These are phyloP conservation scores for Populus tremula DNA, from an alignment of 345 rosid species.

Conservation along the genomic window DNA sequence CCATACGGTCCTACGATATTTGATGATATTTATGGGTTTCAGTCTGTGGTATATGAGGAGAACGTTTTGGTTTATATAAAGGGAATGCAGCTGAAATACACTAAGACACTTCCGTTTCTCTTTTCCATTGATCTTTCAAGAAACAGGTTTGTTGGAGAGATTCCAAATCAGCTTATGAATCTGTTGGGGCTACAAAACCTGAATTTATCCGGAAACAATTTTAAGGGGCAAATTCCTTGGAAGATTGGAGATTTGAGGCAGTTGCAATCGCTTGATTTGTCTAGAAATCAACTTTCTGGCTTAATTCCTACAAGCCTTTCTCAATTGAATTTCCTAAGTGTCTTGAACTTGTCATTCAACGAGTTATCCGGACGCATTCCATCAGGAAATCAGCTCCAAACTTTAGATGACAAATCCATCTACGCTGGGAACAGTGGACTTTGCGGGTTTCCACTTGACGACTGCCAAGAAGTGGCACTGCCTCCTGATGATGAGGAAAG, in stretches of 20 bases:
- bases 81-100: constrained; percentile 4
- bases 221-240: constrained; percentile 32
- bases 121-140: constrained; percentile 20
- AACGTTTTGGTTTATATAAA: constrained; percentile 1
- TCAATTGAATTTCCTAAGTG: constrained; percentile 22
- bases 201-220: constrained; percentile 33
- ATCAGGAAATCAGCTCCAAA: constrained; percentile 10
- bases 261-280: constrained; percentile 46
- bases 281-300: constrained; percentile 34
- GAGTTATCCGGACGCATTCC: constrained; percentile 54
- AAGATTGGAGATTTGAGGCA: constrained; percentile 20
- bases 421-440: constrained; percentile 26
- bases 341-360: constrained; percentile 47
- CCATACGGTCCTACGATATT: not conserved
- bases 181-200: constrained; percentile 24
- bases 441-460: constrained; percentile 23
- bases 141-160: constrained; percentile 25
- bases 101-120: constrained; percentile 5
- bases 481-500: not conserved
- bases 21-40: not conserved
- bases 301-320: constrained; percentile 43
- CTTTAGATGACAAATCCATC: constrained; percentile 18
- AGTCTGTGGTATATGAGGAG: constrained; percentile 3
- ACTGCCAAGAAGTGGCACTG: constrained; percentile 4
- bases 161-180: constrained; percentile 29